A percentile compares a stretch with the other conserved stretches of the same genome.
Evolutionary conservation across 768 basidiomycete species (phyloP).

Genomic region (Lactifluus pinguis): DNA sequence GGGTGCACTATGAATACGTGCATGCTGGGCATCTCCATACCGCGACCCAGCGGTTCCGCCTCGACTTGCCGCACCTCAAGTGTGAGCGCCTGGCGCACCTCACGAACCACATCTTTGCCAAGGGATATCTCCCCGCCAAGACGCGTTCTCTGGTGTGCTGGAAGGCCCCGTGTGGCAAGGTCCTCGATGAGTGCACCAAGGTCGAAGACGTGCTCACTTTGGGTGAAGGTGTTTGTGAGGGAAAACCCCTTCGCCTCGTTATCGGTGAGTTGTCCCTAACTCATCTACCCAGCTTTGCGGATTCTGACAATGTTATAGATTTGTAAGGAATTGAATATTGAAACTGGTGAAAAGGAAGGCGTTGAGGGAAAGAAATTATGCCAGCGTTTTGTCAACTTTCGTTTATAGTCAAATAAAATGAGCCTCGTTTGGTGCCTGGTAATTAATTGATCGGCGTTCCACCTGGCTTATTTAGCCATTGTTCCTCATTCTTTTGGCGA

Average conservation of each 20-base stretch:
- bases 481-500: too few relatives aligned
- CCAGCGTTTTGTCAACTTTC: too few relatives aligned
- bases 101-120: conserved; percentile 39
- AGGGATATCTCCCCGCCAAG: conserved; percentile 30
- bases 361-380: too few relatives aligned
- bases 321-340: too few relatives aligned
- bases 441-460: too few relatives aligned
- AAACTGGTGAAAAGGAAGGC: too few relatives aligned
- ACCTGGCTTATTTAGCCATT: too few relatives aligned
- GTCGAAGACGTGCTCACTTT: conserved; percentile 23
- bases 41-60: conserved; percentile 36
- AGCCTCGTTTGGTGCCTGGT: too few relatives aligned
- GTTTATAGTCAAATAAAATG: too few relatives aligned
- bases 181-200: conserved; percentile 23
- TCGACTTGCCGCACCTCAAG: conserved; percentile 26
- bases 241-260: conserved; percentile 30
- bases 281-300: too few relatives aligned
- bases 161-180: conserved; percentile 31
- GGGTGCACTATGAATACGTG: conserved; percentile 38
- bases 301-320: background rate
- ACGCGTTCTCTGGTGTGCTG: conserved; percentile 34
- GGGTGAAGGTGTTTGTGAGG: conserved; percentile 30
- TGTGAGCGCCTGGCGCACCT: conserved; percentile 36
- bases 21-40: conserved; percentile 26
- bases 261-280: conserved; percentile 25